Base-by-base conservation (phyloP, 305 asterid genomes). In the Solanum hybrid region DNA sequence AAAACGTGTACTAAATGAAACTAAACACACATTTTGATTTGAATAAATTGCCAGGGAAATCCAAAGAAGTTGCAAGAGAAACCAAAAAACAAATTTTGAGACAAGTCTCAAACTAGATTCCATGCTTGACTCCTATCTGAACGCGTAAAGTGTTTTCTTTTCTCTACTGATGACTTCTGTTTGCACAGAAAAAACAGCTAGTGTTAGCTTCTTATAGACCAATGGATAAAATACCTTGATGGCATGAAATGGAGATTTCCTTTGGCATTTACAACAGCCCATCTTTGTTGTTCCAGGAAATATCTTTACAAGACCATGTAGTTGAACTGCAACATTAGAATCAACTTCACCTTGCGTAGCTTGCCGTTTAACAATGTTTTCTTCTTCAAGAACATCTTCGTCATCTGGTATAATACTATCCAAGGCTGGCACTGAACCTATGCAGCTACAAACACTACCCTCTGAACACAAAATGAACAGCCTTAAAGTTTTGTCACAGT, bases 301-400 rank as follows among this genome's bases (percentile, higher is more conserved):
- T 77, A 90, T 92, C 94, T 97, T 96, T 73, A 92, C 94, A 86
- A 97, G 97, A 82, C 99, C 99, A 15, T 95, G 96, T 91, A 97
- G 90, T 92, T 96, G 98, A 91, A 94, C 98, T 73, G 98, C 98
- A 92, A 93, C 91, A 66, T 89, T 86, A 75, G 96, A 90, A 91
- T 92, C 95, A 35, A 92, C 89, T 86, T 14, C 86, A 71, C 94
- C 94, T 92, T 93, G 94, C 29, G 77, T 40, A 29, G 94, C 93
- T 95, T 95, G 98, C 88, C 80, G 94, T 93, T 94, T 95, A 88
- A 97, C 98, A 78, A 89, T 89, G 89, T 89, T 94, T 91, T 96
- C 99, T 92, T 96, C 99, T 92, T 96, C 96, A 87, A 72, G 95
- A 60, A 97, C 98, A 89, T 95, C 99, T 92, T 95, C 98, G 88